Base-by-base conservation (phyloP, 352 stramenopile genomes). In the Pythium scleroteichum region DNA sequence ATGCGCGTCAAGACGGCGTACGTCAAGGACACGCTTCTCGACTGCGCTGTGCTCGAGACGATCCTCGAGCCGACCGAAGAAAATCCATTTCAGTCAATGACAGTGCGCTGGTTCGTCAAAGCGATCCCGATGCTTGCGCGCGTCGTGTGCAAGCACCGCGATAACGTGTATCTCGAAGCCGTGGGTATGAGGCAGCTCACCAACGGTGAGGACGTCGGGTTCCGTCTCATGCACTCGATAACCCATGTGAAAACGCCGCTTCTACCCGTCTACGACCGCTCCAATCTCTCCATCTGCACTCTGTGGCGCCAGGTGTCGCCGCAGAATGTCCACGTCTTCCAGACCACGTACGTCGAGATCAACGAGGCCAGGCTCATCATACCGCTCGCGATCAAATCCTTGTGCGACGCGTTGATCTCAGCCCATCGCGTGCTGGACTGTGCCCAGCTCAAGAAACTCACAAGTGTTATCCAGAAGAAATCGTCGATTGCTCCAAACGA, bases 1-100 rank as follows among this genome's bases (percentile, higher is more conserved):
- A 85, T 87, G 73, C 75, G 75, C 10, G 27, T 87, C n/a, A 82
- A 82, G 35, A 82, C 69, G 12, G 63, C 71, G 12, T 86, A 86
- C 49, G 64, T 76, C 13, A 45, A 68, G 19, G 73, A 85, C 46
- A 68, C 79, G 52, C 40, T 79, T 12, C 64, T 69, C n/a, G 63
- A 82, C 51, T 66, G 69, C 14, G 77, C 75, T 5, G 72, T 89
- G 16, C 61, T 89, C 2, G 67, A 69, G 38, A 78, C 73, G 3
- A 74, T 89, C 29, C 47, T 59, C 4, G 57, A 55, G 14, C 79
- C 79, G 17, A 80, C 67, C 0, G 54, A 50, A 2, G 27, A 51
- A 3, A 62, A 85, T 35, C 79, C 79, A 17, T 89, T 87, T 55
- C 71, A 67, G 27, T 78, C 75, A 6, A 58, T 86, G 24, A 79